Percentiles rank a stretch among this genome's conserved stretches.
These are phyloP conservation scores for Ophiostoma fasciatum DNA, from an alignment of 2,329 filamentous ascomycete species.

Conservation along the genomic window DNA sequence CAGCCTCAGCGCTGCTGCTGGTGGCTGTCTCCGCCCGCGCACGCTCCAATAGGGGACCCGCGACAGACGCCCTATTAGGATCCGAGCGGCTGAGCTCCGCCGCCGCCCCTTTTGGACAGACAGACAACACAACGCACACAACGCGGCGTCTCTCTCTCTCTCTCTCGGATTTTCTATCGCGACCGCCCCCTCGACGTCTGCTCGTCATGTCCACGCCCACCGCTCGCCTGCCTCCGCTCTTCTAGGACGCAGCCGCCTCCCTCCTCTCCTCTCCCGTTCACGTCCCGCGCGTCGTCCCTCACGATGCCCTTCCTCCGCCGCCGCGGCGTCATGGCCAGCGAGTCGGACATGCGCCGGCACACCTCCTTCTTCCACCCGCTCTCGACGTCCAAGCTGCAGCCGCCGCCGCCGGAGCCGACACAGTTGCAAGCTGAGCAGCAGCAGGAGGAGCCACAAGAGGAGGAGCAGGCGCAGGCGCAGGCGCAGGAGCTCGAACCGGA, in stretches of 20 bases:
- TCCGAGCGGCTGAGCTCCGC: no score
- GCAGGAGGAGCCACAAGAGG: not conserved
- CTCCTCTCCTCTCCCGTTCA: not conserved
- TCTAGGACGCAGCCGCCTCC: slow-evolving; percentile 2
- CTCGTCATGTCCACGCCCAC: slow-evolving; percentile 7
- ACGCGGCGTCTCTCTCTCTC: not conserved
- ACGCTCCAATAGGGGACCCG: no score
- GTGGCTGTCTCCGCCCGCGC: no score
- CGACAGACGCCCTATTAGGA: no score
- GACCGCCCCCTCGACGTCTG: not conserved
- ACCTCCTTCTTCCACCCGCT: slow-evolving; percentile 20
- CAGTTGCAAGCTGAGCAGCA: slow-evolving; percentile 1
- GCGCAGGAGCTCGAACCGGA: no score
- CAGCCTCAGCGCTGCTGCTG: no score
- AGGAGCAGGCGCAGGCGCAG: slow-evolving; percentile 1
- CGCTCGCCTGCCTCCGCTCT: slow-evolving; percentile 3
- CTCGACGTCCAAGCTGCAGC: slow-evolving; percentile 12
- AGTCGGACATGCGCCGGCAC: slow-evolving; percentile 42
- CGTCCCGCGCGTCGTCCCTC: slow-evolving; percentile 9
- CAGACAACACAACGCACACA: no score
- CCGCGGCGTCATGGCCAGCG: slow-evolving; percentile 44
- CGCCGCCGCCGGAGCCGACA: no score
- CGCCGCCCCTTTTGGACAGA: no score
- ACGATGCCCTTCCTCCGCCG: slow-evolving; percentile 47
- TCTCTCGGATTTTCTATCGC: not conserved